These are phyloP conservation scores for Aphanomyces astaci DNA, from an alignment of 352 stramenopile genomes.

Conservation along the genomic window DNA sequence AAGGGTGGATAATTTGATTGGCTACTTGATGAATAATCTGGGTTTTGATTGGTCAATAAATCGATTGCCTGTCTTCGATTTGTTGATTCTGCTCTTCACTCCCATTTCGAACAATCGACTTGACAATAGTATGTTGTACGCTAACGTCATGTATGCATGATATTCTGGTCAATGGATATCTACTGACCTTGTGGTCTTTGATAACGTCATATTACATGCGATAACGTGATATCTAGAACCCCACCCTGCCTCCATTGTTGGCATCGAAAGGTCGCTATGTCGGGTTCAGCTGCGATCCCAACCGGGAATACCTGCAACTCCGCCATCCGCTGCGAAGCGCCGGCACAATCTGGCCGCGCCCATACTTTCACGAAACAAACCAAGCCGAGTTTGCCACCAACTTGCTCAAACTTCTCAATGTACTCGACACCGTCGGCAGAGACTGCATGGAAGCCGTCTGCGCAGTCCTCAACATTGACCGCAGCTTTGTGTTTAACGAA, in stretches of 20 bases:
- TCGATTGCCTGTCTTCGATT: too few relatives aligned
- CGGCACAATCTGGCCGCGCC: slow-evolving; percentile 66
- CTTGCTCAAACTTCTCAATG: slow-evolving; percentile 45
- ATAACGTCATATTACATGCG: too few relatives aligned
- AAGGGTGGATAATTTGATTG: too few relatives aligned
- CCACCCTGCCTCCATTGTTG: slow-evolving; percentile 31
- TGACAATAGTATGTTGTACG: too few relatives aligned
- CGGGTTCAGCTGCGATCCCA: slow-evolving; percentile 60
- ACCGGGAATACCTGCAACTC: slow-evolving; percentile 74
- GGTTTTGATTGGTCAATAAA: too few relatives aligned
- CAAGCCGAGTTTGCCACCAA: slow-evolving; percentile 41
- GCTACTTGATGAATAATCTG: too few relatives aligned
- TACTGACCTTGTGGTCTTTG: too few relatives aligned
- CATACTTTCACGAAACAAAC: slow-evolving; percentile 48
- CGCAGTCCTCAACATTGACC: slow-evolving; percentile 56
- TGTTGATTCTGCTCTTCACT: too few relatives aligned
- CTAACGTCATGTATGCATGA: too few relatives aligned
- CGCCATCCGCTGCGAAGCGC: slow-evolving; percentile 50
- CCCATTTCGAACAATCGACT: too few relatives aligned
- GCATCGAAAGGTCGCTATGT: slow-evolving; percentile 64
- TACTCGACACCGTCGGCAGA: slow-evolving; percentile 56
- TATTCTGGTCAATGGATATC: too few relatives aligned
- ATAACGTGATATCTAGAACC: not conserved
- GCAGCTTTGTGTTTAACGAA: slow-evolving; percentile 51
- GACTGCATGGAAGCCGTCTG: slow-evolving; percentile 74